These are phyloP conservation scores for Sphaerulina musiva DNA, from an alignment of 2,329 filamentous ascomycete species.

Conservation along the genomic window DNA sequence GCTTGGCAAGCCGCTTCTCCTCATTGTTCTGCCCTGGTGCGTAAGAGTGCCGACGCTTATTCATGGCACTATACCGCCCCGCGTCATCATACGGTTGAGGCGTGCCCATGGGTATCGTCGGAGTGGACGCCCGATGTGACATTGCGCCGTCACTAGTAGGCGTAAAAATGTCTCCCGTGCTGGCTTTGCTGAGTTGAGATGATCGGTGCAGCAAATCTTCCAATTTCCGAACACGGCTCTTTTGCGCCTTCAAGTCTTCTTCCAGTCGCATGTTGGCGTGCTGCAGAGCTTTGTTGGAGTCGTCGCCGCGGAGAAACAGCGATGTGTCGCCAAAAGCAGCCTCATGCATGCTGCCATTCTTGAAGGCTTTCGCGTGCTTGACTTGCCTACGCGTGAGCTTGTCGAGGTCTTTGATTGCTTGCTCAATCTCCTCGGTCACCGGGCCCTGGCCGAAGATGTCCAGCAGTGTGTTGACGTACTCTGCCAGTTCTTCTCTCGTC, in stretches of 20 bases:
- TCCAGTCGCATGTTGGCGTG: conserved; percentile 53
- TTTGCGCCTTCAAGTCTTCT: conserved; percentile 70
- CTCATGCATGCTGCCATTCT: conserved; percentile 92
- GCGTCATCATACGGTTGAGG: conserved; percentile 22
- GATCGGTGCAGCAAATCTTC: conserved; percentile 91
- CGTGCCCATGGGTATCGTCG: conserved; percentile 13
- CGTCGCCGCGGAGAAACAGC: conserved; percentile 76
- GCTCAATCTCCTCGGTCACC: conserved; percentile 64
- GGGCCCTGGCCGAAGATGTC: conserved; percentile 58
- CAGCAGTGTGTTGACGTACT: conserved; percentile 62
- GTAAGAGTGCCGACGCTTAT: conserved; percentile 51
- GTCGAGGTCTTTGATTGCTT: conserved; percentile 71
- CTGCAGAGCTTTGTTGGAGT: conserved; percentile 58
- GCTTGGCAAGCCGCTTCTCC: conserved; percentile 55
- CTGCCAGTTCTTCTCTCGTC: conserved; percentile 66
- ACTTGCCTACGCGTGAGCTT: conserved; percentile 79
- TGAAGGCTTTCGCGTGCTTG: conserved; percentile 86
- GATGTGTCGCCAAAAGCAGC: conserved; percentile 81
- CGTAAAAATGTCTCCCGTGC: conserved; percentile 33
- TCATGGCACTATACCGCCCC: conserved; percentile 23
- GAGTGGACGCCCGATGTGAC: conserved; percentile 21
- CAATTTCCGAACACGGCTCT: conserved; percentile 81
- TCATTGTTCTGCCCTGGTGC: conserved; percentile 57
- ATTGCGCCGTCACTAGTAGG: conserved; percentile 23
- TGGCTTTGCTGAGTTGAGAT: conserved; percentile 47